phyloP scores from a whole-genome alignment of 1,284 basidiomycete genomes.

The Sparassis latifolia region DNA sequence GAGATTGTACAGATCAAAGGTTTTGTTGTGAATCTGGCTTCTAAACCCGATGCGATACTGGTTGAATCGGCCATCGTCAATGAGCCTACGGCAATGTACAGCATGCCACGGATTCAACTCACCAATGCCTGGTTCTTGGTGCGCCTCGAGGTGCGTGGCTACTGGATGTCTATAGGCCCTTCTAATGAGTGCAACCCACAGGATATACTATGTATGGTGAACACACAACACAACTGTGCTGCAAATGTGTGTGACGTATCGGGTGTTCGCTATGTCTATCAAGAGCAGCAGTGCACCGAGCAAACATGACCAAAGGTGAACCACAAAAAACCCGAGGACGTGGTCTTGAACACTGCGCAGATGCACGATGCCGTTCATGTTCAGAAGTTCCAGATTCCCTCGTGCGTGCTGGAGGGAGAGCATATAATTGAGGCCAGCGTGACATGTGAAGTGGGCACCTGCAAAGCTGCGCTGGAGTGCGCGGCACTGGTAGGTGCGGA shows the following conservation, averaged over 20 bases:
- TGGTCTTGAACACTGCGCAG: slow-evolving; percentile 10
- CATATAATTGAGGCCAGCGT: background rate
- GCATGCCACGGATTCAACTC: background rate
- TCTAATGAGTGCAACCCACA: too few species aligned
- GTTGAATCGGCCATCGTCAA: background rate
- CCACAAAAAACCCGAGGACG: slow-evolving; percentile 7
- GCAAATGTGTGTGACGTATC: slow-evolving; percentile 3
- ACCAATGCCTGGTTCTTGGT: background rate
- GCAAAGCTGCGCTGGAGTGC: too few species aligned
- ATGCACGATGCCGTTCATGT: slow-evolving; percentile 7
- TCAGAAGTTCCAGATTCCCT: background rate
- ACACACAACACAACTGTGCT: slow-evolving; percentile 14
- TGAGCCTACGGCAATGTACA: background rate
- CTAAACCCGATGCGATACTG: background rate
- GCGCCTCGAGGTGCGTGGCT: too few species aligned
- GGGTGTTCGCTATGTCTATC: background rate
- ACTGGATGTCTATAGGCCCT: too few species aligned
- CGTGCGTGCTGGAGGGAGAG: background rate
- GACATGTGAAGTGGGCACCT: background rate
- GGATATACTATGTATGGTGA: slow-evolving; percentile 10
- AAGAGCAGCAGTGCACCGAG: slow-evolving; percentile 9
- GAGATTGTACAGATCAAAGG: slow-evolving; percentile 1
- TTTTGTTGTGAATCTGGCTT: background rate
- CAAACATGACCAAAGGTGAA: background rate
- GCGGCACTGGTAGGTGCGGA: too few species aligned